A percentile compares a stretch with the other conserved stretches of the same genome.
phyloP scores from a whole-genome alignment of 345 rosid genomes.

The Rhodamnia argentea region DNA sequence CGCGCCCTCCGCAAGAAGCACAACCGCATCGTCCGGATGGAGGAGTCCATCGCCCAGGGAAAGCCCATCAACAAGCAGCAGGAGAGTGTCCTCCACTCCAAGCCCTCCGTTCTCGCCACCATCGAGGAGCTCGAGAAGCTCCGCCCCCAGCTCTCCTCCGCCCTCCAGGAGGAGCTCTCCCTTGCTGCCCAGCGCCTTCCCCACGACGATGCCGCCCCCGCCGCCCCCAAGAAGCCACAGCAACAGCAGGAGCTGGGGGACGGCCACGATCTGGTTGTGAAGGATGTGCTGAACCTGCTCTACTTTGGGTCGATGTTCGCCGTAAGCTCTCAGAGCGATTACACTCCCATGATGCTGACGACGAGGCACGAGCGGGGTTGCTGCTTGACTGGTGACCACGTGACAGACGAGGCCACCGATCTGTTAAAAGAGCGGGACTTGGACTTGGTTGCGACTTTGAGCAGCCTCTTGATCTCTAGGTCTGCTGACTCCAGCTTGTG shows the following conservation, averaged over 20 bases:
- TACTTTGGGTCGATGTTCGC: too few relatives aligned
- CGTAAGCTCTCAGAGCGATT: too few relatives aligned
- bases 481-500: slow-evolving; percentile 62
- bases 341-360: slow-evolving; percentile 64
- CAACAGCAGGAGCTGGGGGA: background rate
- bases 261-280: slow-evolving; percentile 6
- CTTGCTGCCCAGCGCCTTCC: background rate
- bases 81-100: slow-evolving; percentile 70
- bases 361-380: slow-evolving; percentile 83
- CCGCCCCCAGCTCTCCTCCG: slow-evolving; percentile 48
- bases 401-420: slow-evolving; percentile 92
- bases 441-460: slow-evolving; percentile 56
- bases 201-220: too few relatives aligned
- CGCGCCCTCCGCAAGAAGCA: slow-evolving; percentile 79
- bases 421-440: slow-evolving; percentile 72
- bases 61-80: slow-evolving; percentile 76
- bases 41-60: slow-evolving; percentile 66
- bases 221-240: background rate
- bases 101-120: slow-evolving; percentile 43
- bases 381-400: too few relatives aligned
- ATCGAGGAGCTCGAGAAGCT: slow-evolving; percentile 92
- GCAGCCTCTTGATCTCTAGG: slow-evolving; percentile 64
- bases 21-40: slow-evolving; percentile 75
- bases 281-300: slow-evolving; percentile 67
- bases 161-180: slow-evolving; percentile 60